phyloP scores from a whole-genome alignment of 345 rosid genomes.

The Alliaria petiolata region DNA sequence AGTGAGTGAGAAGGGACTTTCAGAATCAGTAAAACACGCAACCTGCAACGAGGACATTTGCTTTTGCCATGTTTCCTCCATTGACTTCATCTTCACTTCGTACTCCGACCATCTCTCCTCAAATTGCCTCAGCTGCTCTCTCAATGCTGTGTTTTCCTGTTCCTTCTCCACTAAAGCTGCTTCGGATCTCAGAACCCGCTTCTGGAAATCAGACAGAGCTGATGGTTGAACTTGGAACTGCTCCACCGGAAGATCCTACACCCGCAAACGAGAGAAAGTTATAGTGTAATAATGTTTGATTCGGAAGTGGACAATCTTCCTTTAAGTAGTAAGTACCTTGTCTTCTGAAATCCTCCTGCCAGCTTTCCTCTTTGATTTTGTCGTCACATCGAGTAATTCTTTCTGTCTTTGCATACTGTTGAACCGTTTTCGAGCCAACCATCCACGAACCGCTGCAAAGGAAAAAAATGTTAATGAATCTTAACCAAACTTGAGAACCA shows the following conservation, averaged over 20 bases:
- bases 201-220: conserved; percentile 64
- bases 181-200: conserved; percentile 69
- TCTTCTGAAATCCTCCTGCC: conserved; percentile 55
- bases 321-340: conserved; percentile 49
- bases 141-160: conserved; percentile 70
- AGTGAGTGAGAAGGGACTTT: background rate
- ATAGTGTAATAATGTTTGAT: background rate
- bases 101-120: conserved; percentile 77
- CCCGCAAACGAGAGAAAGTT: conserved; percentile 3
- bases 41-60: conserved; percentile 81
- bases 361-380: conserved; percentile 40
- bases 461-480: conserved; percentile 8
- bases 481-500: conserved; percentile 1
- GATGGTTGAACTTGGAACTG: conserved; percentile 54
- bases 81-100: conserved; percentile 82
- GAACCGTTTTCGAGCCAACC: conserved; percentile 64
- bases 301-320: conserved; percentile 1
- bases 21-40: background rate
- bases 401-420: conserved; percentile 40
- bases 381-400: conserved; percentile 37
- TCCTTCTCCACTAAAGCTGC: conserved; percentile 63
- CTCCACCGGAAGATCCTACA: conserved; percentile 56
- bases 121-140: conserved; percentile 64
- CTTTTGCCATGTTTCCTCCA: conserved; percentile 95
- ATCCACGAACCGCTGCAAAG: conserved; percentile 75